Evolutionary conservation across 148 eudicot species (phyloP), one percentile per base, ranked within the genome.

Genomic region (Rhododendron kiyosumense): DNA sequence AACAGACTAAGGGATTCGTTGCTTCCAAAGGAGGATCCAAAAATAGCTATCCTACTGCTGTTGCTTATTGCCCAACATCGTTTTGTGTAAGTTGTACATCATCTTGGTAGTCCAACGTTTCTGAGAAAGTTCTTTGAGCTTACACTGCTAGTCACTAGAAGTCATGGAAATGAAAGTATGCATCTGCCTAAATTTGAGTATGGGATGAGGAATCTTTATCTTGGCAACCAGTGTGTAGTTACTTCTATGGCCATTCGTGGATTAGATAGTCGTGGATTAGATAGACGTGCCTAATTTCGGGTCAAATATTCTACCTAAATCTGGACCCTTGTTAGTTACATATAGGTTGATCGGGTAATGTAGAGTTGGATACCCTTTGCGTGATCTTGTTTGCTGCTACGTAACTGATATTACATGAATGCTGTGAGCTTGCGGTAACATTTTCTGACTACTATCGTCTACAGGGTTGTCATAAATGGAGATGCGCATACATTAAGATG

Each of bases 51-150:
- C 86, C 98, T 98, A 24, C 96, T 97, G 78, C 88, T 97, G 86
- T 86, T 97, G 88, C 96, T 97, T 79, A 93, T 97, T 91, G 98
- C 98, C 85, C 99, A 97, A 85, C 95, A 95, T 86, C 98, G 98
- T 85, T 95, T 97, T 86, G 85, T 92, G 99, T 97, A 91, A 94
- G 96, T 45, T 87, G n/a, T 84, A 48, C 73, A 76, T 34, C 46
- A 78, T 87, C 71, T 51, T 79, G 20, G 30, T 34, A 22, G 32
- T 71, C 76, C 76, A 12, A 26, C 3, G 74, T 67, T 32, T 67
- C 74, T 67, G 15, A 67, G 32, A 51, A 17, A 26, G 69, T 71
- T 84, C 65, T 52, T 82, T 61, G 49, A 73, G 14, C 22, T 43
- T 32, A 59, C 3, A 13, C n/a, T 85, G 30, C 54, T 28, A 24